Evolutionary conservation across 257 asterid genomes (phyloP).

Genomic region (Nicotiana attenuata): DNA sequence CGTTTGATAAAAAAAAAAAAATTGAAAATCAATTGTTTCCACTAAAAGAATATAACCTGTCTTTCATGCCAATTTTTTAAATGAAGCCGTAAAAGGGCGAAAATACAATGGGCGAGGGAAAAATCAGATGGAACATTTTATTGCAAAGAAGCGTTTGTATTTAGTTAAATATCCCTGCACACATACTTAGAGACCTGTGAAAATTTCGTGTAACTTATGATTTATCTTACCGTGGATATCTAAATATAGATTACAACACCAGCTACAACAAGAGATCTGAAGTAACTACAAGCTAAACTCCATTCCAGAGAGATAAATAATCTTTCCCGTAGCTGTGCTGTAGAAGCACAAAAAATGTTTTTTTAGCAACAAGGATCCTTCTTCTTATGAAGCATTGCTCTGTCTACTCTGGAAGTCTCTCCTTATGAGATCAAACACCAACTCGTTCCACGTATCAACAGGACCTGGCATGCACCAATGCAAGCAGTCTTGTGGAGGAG

Average conservation of each 20-base stretch:
- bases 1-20: too few species aligned
- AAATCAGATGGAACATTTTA: not conserved
- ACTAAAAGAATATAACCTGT: not conserved
- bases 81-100: not conserved
- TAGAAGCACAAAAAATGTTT: not conserved
- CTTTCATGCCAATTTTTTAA: not conserved
- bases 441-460: conserved; percentile 94
- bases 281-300: conserved; percentile 1
- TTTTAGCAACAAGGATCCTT: not conserved
- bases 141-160: not conserved
- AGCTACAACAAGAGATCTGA: not conserved
- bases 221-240: not conserved
- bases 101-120: not conserved
- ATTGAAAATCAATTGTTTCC: not conserved
- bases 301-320: not conserved
- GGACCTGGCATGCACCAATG: conserved; percentile 99
- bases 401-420: conserved; percentile 38
- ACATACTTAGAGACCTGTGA: not conserved
- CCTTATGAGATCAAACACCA: conserved; percentile 60
- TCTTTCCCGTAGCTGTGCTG: conserved; percentile 1
- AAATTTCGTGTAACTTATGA: not conserved
- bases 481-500: conserved; percentile 98
- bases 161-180: not conserved
- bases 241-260: conserved; percentile 1
- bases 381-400: conserved; percentile 19